Conservation (phyloP, 1,139 yeast species). For the Zygoascus meyerae region DNA sequence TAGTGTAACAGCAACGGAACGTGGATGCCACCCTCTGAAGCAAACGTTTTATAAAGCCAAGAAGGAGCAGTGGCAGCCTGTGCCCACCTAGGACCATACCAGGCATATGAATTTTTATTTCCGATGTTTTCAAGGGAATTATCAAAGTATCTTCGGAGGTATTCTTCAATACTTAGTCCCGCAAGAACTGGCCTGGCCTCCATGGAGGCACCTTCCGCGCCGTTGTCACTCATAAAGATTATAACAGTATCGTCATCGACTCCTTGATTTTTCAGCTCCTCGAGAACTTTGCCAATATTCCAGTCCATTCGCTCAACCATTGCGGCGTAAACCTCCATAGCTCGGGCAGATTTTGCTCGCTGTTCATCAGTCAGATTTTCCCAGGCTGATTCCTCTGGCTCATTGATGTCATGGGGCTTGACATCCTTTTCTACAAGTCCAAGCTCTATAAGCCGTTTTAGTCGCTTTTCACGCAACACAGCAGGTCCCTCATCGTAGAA, state of each 20-base stretch:
- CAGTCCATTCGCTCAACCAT: conserved; percentile 53
- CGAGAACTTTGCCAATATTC: conserved; percentile 45
- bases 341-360: conserved; percentile 35
- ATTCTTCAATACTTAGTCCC: conserved; percentile 27
- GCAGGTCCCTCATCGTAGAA: conserved; percentile 47
- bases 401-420: conserved; percentile 43
- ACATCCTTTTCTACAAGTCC: conserved; percentile 44
- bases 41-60: conserved; percentile 47
- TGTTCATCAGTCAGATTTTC: conserved; percentile 38
- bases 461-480: conserved; percentile 38
- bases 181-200: conserved; percentile 46
- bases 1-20: conserved; percentile 43
- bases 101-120: conserved; percentile 42
- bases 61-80: conserved; percentile 60
- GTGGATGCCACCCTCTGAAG: conserved; percentile 52
- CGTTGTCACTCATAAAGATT: conserved; percentile 55
- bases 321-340: conserved; percentile 55
- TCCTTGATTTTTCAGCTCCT: conserved; percentile 36
- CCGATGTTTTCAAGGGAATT: conserved; percentile 47
- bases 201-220: conserved; percentile 54
- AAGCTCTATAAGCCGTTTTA: conserved; percentile 38
- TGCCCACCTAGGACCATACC: conserved; percentile 57
- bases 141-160: conserved; percentile 37
- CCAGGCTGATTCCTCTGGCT: conserved; percentile 41
- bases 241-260: conserved; percentile 49